phyloP scores from a whole-genome alignment of 805 yeast species.

The Nakazawaea anatomiae region DNA sequence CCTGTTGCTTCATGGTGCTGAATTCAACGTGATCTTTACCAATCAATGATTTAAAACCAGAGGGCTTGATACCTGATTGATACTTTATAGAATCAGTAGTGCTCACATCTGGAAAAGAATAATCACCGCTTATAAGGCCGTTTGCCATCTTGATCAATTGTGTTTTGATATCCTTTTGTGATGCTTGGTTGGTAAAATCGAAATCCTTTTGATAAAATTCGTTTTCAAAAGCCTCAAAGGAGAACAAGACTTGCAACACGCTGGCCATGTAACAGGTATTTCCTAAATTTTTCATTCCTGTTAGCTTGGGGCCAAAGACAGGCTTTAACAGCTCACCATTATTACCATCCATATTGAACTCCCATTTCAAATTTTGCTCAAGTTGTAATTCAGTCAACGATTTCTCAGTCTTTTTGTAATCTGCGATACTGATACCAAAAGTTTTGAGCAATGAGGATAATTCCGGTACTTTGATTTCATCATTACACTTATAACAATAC shows the following conservation, averaged over 20 bases:
- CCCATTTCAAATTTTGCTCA: constrained; percentile 92
- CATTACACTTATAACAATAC: constrained; percentile 85
- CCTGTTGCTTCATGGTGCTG: constrained; percentile 85
- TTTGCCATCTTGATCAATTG: constrained; percentile 78
- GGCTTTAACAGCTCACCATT: constrained; percentile 61
- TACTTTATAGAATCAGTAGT: constrained; percentile 39
- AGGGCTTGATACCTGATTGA: constrained; percentile 75
- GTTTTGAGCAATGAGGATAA: constrained; percentile 40
- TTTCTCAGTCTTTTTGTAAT: constrained; percentile 72
- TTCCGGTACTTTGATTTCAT: constrained; percentile 75
- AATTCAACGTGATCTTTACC: constrained; percentile 82
- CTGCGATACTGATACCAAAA: constrained; percentile 62
- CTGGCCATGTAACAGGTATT: constrained; percentile 90
- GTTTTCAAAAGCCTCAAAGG: constrained; percentile 31
- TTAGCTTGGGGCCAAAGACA: constrained; percentile 67
- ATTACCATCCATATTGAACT: constrained; percentile 71
- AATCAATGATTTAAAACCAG: constrained; percentile 66
- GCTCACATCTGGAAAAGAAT: constrained; percentile 51
- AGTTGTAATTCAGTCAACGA: constrained; percentile 82
- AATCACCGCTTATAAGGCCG: constrained; percentile 72
- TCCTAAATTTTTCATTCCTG: constrained; percentile 87
- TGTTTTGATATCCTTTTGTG: constrained; percentile 59
- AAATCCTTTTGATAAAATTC: constrained; percentile 29
- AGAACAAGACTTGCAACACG: constrained; percentile 65
- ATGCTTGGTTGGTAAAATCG: constrained; percentile 28